Evolutionary conservation across 2,329 filamentous ascomycete genomes (phyloP), one percentile per base, ranked within the genome.

Genomic region (Xylariaceae sp.): DNA sequence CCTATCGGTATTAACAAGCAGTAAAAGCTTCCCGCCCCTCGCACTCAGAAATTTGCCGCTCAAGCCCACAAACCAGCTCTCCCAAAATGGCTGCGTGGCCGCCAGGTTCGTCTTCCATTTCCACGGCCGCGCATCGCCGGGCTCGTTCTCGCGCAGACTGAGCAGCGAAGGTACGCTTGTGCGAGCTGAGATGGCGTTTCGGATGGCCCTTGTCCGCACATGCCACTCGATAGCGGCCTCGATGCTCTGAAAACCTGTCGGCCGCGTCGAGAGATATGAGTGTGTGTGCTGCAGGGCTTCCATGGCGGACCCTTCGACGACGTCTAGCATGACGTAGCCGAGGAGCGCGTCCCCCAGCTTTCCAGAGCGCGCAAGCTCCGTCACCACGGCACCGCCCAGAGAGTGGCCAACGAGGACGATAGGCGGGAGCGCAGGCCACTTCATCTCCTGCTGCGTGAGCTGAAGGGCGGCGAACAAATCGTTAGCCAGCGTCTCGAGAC

Each of bases 261-360:
- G 94, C 27, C 94, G 81, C 3, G 86, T 91, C 1, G 88, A 85
- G 26, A 99, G 80, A 70, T 96, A 96, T 2, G 86, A 87, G 62
- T 94, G 87, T 94, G 99, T 99, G 71, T 88, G 91, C 70, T 91
- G 85, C 51, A 99, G 78, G 2, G 94, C 92, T 69, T 97, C 94
- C 71, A 99, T 92, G 35, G 94, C 94, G 0, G 89, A 95, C 8
- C 94, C 89, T 72, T 99, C 94, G 31, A 99, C 94, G 3, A 99
- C 90, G 71, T 99, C 94, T 12, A 99, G 77, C 6, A 97, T 91
- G 3, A 85, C 89, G 71, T 92, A 96, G 26, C 89, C 94, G 12
- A 97, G 76, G 1, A 97, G 70, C 30, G 84, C 80, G 39, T 73
- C 70, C 1, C 87, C 88, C 37, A 96, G 74, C 40, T 77, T 74